Base-by-base conservation (phyloP, 257 asterid species). In the Solanum medicagineum region DNA sequence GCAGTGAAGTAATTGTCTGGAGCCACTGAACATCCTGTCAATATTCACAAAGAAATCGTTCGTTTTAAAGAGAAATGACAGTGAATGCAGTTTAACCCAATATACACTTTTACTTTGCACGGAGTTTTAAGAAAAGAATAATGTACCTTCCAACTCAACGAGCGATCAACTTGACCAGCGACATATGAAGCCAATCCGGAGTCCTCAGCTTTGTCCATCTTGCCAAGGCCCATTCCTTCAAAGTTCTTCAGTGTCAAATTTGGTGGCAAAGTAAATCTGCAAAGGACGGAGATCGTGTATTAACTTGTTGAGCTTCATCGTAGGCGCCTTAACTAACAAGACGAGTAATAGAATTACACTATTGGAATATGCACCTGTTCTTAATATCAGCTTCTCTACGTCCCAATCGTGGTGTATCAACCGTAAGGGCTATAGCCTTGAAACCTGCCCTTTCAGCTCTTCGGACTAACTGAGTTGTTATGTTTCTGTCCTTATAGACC, bases 1-100 rank as follows among this genome's bases (percentile, higher is more conserved):
- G 98, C 93, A 96, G 42, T 69, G 98, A 90, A 86, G 99, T 96
- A 86, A 96, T 96, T 22, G 99, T 70, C 89, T 93, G 93, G 81
- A 96, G 98, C 99, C 99, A 96, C 92, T 94, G 89, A 17, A 96
- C 93, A 89, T 96, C 99, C 98, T 95, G 96, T 84, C 59, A 77
- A 59, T 82, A 36, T 65, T 57, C 86, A 57, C 3, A 82, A 44
- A 86, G 26, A 81, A 81, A 79, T n/a, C 36, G 42, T 85, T 71
- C 3, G 15, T 71, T 71, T 44, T 44, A 71, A 44, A 44, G 56
- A 55, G n/a, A 32, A 32, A 24, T 6, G 17, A 71, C 2, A 36
- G 17, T 17, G 81, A 11, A 36, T 2, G 51, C 44, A 69, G 22
- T 32, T 17, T 73, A 47, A 71, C 11, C 36, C 6, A 17, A 42